Conservation (phyloP, 2,329 filamentous ascomycete genomes). For the Aspergillus amoenus region DNA sequence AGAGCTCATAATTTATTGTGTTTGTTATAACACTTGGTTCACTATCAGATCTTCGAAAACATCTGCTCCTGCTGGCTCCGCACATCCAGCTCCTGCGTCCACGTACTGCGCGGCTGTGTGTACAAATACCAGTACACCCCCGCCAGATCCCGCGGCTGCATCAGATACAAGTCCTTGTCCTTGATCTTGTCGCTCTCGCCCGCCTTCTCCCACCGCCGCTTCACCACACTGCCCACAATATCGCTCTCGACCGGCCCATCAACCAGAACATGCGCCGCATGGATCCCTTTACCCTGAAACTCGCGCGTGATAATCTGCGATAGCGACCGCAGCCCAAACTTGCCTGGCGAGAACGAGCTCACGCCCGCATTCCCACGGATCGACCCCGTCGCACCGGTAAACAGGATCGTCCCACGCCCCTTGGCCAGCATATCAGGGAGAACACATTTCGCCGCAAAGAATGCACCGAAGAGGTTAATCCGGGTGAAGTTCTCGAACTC, state of each 20-base stretch:
- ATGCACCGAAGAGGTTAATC: constrained; percentile 18
- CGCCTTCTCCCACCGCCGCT: constrained; percentile 14
- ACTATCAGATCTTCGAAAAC: constrained; percentile 17
- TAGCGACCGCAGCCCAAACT: constrained; percentile 17
- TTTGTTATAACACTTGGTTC: too few species aligned
- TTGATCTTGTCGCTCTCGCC: constrained; percentile 10
- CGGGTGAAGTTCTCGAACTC: constrained; percentile 17
- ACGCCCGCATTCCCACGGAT: constrained; percentile 15
- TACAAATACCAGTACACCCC: constrained; percentile 18
- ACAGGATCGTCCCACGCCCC: constrained; percentile 13
- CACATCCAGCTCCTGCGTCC: constrained; percentile 22
- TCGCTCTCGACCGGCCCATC: constrained; percentile 21
- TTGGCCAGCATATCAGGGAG: constrained; percentile 15
- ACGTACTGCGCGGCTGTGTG: constrained; percentile 17
- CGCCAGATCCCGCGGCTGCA: constrained; percentile 18
- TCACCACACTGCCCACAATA: constrained; percentile 11
- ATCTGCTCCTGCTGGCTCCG: constrained; percentile 16
- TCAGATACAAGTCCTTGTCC: constrained; percentile 18
- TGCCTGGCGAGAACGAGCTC: constrained; percentile 16
- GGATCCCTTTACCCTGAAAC: constrained; percentile 15
- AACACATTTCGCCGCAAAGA: constrained; percentile 13
- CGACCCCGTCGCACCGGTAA: constrained; percentile 18
- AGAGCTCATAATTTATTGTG: too few species aligned
- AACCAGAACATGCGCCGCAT: constrained; percentile 18
- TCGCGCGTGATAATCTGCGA: constrained; percentile 18